Conservation (phyloP, 1,284 basidiomycete genomes). For the Lignosus rhinocerotis region DNA sequence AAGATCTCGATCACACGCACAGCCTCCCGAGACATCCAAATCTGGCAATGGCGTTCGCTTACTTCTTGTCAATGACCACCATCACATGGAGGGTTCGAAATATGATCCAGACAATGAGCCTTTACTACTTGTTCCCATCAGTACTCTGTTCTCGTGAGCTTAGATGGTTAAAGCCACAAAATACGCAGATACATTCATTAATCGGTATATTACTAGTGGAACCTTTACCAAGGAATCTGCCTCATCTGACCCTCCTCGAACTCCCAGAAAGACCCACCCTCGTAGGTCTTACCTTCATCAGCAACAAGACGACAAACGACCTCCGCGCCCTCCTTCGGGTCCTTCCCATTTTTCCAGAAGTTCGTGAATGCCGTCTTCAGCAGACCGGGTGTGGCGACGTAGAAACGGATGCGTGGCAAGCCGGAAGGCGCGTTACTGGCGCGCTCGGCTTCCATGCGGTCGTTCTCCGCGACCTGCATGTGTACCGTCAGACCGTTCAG, state of each 20-base stretch:
- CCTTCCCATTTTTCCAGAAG: not conserved
- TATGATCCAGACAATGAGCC: too few relatives aligned
- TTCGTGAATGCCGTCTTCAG: slow-evolving; percentile 4
- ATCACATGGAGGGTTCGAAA: not conserved
- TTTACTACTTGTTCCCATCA: too few relatives aligned
- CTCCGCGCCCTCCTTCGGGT: slow-evolving; percentile 4
- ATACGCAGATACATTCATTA: too few relatives aligned
- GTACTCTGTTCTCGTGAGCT: too few relatives aligned
- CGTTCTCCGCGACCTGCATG: slow-evolving; percentile 3
- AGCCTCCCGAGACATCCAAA: not conserved
- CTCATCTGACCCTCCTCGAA: slow-evolving; percentile 2
- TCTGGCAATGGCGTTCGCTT: not conserved
- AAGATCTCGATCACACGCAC: slow-evolving; percentile 16
- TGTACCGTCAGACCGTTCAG: slow-evolving; percentile 4
- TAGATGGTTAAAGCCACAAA: too few relatives aligned
- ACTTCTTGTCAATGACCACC: not conserved
- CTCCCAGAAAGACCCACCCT: slow-evolving; percentile 5
- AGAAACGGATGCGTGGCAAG: not conserved
- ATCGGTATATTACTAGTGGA: too few relatives aligned
- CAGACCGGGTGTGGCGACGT: not conserved
- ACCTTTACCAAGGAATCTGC: slow-evolving; percentile 4
- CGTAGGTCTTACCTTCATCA: slow-evolving; percentile 3
- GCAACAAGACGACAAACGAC: not conserved
- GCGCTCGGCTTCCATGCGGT: not conserved
- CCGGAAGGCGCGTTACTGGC: not conserved